These are phyloP conservation scores for Bryum argenteum DNA, from an alignment of 225 moss, liverwort and hornwort species.

Conservation along the genomic window DNA sequence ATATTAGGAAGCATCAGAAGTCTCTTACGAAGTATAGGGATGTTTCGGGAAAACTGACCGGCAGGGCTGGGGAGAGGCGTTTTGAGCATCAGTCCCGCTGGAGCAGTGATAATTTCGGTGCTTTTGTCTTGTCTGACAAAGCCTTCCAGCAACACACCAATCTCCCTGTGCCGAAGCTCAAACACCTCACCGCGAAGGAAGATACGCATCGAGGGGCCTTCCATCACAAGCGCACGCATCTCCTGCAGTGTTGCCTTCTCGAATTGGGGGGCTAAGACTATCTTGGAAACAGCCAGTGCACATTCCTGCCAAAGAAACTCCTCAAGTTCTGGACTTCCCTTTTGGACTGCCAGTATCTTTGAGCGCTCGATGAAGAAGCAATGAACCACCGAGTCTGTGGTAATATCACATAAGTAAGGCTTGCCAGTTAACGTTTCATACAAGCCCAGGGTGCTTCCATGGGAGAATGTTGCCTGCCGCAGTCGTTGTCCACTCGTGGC, in stretches of 20 bases:
- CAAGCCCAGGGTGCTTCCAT: conserved; percentile 70
- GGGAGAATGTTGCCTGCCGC: conserved; percentile 63
- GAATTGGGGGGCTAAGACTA: conserved; percentile 61
- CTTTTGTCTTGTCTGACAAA: conserved; percentile 70
- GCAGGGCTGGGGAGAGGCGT: conserved; percentile 30
- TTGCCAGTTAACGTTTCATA: conserved; percentile 75
- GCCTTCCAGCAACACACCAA: conserved; percentile 78
- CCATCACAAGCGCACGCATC: conserved; percentile 61
- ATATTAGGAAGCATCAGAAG: not conserved
- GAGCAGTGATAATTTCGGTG: conserved; percentile 57
- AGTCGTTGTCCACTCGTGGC: conserved; percentile 44
- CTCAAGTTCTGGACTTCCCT: conserved; percentile 49
- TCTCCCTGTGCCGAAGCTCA: conserved; percentile 51
- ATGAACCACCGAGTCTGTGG: conserved; percentile 68
- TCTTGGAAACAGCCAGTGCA: conserved; percentile 68
- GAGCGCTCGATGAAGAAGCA: conserved; percentile 64
- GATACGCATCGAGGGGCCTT: conserved; percentile 61
- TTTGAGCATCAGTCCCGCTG: conserved; percentile 53
- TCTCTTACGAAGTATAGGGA: not conserved
- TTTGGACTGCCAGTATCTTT: conserved; percentile 40
- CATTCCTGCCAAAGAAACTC: conserved; percentile 87
- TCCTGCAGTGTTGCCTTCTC: conserved; percentile 71
- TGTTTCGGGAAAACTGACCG: conserved; percentile 17
- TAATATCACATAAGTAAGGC: conserved; percentile 58
- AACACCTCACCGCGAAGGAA: conserved; percentile 75